Evolutionary conservation across 345 rosid species (phyloP).

Genomic region (Salix purpurea): DNA sequence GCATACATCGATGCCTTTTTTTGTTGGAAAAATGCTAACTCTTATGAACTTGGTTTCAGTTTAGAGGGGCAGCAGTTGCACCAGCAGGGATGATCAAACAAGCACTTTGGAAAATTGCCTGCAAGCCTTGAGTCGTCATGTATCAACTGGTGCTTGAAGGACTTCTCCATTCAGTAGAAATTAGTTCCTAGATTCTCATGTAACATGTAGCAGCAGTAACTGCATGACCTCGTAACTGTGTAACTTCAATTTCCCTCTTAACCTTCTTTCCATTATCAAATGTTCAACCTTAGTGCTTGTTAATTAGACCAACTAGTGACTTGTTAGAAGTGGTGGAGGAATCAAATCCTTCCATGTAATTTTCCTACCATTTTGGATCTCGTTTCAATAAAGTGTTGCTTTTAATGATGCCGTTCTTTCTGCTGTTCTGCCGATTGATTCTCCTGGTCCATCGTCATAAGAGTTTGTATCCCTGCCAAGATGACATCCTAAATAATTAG

Average conservation of each 20-base stretch:
- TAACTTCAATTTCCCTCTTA: neutral
- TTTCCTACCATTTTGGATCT: neutral
- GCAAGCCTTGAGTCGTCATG: conserved; percentile 24
- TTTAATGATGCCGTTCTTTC: neutral
- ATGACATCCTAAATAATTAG: neutral
- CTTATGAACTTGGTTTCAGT: conserved; percentile 34
- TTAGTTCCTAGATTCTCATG: conserved; percentile 1
- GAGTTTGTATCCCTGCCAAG: neutral
- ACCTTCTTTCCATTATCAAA: neutral
- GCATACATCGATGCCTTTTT: neutral
- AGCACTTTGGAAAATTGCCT: conserved; percentile 53
- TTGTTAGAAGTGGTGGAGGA: neutral
- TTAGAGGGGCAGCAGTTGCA: conserved; percentile 58
- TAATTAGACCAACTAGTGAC: neutral
- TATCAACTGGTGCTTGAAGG: neutral
- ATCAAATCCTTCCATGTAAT: neutral
- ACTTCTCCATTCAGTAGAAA: conserved; percentile 3
- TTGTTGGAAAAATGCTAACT: neutral
- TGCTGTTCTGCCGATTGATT: neutral
- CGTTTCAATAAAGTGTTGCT: neutral
- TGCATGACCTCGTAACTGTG: neutral
- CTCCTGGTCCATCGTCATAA: neutral
- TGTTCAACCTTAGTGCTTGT: neutral
- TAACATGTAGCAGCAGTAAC: neutral
- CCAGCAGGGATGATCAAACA: conserved; percentile 61